These are phyloP conservation scores for Rubroboletus pulcherrimus DNA, from an alignment of 768 basidiomycete genomes.

Conservation along the genomic window DNA sequence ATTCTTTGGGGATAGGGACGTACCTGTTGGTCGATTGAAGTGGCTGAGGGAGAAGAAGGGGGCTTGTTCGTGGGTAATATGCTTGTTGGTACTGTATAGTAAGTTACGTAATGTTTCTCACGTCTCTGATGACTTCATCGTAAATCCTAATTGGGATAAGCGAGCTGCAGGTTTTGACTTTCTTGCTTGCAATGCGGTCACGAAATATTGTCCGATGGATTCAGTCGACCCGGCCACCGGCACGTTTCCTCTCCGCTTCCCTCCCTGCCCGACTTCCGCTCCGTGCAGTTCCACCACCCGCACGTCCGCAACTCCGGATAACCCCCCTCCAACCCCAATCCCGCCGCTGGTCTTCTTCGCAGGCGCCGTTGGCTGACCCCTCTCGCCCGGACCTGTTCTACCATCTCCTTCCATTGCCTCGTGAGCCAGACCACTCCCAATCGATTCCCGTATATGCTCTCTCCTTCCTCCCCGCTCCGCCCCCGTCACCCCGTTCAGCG, in stretches of 20 bases:
- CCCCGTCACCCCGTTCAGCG: constrained; percentile 42
- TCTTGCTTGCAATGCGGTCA: constrained; percentile 7
- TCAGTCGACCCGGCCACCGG: neutral
- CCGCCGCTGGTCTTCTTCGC: constrained; percentile 16
- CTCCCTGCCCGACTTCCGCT: neutral
- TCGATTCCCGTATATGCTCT: constrained; percentile 55
- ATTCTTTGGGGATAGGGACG: neutral
- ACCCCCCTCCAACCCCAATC: constrained; percentile 6
- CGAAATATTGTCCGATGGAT: constrained; percentile 1
- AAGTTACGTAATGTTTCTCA: constrained; percentile 27
- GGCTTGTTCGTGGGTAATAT: constrained; percentile 13
- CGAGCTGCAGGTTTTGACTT: neutral
- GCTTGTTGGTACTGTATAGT: constrained; percentile 36
- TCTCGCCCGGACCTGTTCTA: constrained; percentile 66
- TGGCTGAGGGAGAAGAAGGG: constrained; percentile 22
- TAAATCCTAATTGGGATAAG: neutral
- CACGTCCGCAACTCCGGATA: constrained; percentile 1
- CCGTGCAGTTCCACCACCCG: neutral
- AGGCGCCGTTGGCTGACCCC: constrained; percentile 44
- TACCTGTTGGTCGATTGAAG: constrained; percentile 32
- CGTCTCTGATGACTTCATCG: constrained; percentile 9
- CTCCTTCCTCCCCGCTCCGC: constrained; percentile 53
- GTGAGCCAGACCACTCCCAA: constrained; percentile 37
- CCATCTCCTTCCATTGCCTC: constrained; percentile 56
- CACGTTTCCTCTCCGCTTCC: neutral